phyloP scores from a whole-genome alignment of 306 rosid genomes.

The Alnus glutinosa region DNA sequence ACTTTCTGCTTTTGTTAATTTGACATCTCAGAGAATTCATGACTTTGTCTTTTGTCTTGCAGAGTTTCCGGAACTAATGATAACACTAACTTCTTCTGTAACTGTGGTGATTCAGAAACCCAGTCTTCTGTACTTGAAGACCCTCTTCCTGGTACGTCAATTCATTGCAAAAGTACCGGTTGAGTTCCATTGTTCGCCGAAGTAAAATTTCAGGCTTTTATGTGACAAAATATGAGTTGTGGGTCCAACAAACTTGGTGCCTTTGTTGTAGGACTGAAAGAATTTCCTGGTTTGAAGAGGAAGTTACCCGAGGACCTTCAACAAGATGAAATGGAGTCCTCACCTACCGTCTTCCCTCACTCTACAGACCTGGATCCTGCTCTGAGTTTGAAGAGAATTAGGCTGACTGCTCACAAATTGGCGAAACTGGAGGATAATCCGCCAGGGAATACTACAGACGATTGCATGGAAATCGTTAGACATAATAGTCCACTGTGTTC shows the following conservation, averaged over 20 bases:
- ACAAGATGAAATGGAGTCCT: slow-evolving; percentile 45
- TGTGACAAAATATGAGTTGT: slow-evolving; percentile 5
- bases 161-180: slow-evolving; percentile 18
- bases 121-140: slow-evolving; percentile 52
- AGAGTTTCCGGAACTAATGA: slow-evolving; percentile 62
- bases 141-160: slow-evolving; percentile 59
- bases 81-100: slow-evolving; percentile 47
- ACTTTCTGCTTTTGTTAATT: slow-evolving; percentile 14
- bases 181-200: neutral
- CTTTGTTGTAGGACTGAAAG: slow-evolving; percentile 53
- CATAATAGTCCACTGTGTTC: slow-evolving; percentile 57
- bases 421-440: slow-evolving; percentile 36
- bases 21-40: slow-evolving; percentile 18
- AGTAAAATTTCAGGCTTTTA: neutral
- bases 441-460: slow-evolving; percentile 41
- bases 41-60: slow-evolving; percentile 30
- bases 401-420: slow-evolving; percentile 28
- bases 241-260: slow-evolving; percentile 22
- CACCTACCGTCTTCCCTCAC: slow-evolving; percentile 16
- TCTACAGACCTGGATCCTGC: slow-evolving; percentile 34
- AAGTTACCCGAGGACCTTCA: slow-evolving; percentile 50
- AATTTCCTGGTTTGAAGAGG: slow-evolving; percentile 72
- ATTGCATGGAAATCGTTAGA: slow-evolving; percentile 48
- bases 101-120: slow-evolving; percentile 72
- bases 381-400: slow-evolving; percentile 49